A percentile compares a stretch with the other conserved stretches of the same genome.
These are phyloP conservation scores for Scheffersomyces coipomensis DNA, from an alignment of 805 yeast species.

Conservation along the genomic window DNA sequence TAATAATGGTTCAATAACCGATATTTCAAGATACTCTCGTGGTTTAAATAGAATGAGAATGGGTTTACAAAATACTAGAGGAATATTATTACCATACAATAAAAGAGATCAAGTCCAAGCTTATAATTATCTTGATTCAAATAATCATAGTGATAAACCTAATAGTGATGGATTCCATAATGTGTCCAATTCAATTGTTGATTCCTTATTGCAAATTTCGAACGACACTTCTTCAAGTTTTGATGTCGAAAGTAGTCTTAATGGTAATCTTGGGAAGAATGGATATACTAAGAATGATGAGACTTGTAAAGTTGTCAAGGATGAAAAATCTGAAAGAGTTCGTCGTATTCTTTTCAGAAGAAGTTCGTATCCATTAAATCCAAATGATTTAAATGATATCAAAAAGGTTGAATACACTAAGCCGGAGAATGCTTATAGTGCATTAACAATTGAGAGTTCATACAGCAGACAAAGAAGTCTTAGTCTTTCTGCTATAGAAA, in stretches of 20 bases:
- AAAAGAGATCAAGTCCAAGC: not conserved
- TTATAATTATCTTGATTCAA: conserved; percentile 1
- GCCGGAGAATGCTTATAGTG: not conserved
- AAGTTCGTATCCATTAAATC: conserved; percentile 20
- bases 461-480: conserved; percentile 12
- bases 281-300: not conserved
- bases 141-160: not conserved
- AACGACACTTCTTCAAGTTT: conserved; percentile 2
- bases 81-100: not conserved
- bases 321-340: conserved; percentile 8
- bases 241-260: not conserved
- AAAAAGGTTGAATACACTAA: not conserved
- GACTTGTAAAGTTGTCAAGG: not conserved
- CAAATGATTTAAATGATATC: conserved; percentile 7
- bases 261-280: not conserved
- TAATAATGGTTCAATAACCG: conserved; percentile 4
- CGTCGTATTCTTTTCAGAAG: conserved; percentile 19
- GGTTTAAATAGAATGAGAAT: conserved; percentile 35
- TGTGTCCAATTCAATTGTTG: conserved; percentile 11
- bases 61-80: conserved; percentile 26
- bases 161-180: not conserved
- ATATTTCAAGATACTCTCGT: conserved; percentile 26
- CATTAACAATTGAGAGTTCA: not conserved
- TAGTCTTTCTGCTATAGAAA: conserved; percentile 24
- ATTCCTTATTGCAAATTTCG: conserved; percentile 18